Evolutionary conservation across 306 rosid species (phyloP).

Genomic region (Dalbergia cochinchinensis): DNA sequence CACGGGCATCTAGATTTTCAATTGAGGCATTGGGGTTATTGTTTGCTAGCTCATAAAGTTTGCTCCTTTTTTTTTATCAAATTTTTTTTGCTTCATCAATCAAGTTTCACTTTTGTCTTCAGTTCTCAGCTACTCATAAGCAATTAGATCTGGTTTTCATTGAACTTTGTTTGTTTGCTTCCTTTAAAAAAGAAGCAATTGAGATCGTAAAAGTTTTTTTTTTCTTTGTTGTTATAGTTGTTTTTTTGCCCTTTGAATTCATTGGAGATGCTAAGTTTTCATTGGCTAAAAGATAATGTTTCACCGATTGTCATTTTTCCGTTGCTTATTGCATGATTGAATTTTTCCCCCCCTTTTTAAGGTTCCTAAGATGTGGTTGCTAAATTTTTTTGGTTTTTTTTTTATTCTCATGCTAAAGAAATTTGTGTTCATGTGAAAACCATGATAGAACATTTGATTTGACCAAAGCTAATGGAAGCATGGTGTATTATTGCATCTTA

Average conservation of each 20-base stretch:
- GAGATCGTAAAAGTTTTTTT: constrained; percentile 10
- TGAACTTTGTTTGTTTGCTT: constrained; percentile 14
- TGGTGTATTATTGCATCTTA: too few species aligned
- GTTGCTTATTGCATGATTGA: constrained; percentile 17
- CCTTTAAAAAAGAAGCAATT: not conserved
- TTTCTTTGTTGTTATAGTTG: not conserved
- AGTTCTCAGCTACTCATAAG: constrained; percentile 31
- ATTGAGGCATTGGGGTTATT: constrained; percentile 41
- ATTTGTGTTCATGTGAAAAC: constrained; percentile 23
- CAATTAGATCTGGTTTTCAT: constrained; percentile 54
- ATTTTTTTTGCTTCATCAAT: constrained; percentile 34
- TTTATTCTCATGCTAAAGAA: constrained; percentile 10
- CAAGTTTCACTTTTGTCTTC: constrained; percentile 25
- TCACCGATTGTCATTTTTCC: constrained; percentile 20
- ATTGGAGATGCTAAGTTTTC: constrained; percentile 22
- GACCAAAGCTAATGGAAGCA: too few species aligned
- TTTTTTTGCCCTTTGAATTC: constrained; percentile 24
- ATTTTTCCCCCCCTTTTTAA: not conserved
- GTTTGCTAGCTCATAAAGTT: constrained; percentile 42
- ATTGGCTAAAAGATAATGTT: constrained; percentile 25
- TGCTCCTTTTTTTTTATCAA: constrained; percentile 20
- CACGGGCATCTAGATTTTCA: constrained; percentile 18
- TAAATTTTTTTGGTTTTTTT: constrained; percentile 1
- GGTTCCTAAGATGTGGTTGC: constrained; percentile 6
- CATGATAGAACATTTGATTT: constrained; percentile 27